These are phyloP conservation scores for Przewalskia tangutica DNA, from an alignment of 257 asterid genomes.

Conservation along the genomic window DNA sequence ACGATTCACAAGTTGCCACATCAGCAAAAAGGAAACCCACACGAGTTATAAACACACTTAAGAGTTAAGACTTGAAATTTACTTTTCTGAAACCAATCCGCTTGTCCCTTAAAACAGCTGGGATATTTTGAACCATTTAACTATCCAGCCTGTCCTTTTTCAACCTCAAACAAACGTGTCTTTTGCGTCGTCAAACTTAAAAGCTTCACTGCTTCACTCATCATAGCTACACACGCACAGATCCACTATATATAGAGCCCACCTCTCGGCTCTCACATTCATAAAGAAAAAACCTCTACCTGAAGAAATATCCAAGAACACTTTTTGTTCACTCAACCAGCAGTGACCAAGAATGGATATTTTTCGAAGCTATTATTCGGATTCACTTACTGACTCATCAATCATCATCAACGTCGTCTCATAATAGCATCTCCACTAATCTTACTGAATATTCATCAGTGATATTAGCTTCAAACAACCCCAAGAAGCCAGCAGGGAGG, in stretches of 20 bases:
- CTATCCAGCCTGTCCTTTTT: not conserved
- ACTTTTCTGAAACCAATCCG: too few relatives aligned
- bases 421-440: too few relatives aligned
- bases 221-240: too few relatives aligned
- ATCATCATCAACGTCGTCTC: too few relatives aligned
- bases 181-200: not conserved
- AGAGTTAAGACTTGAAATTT: not conserved
- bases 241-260: not conserved
- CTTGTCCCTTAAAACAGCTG: too few relatives aligned
- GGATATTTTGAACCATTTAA: too few relatives aligned
- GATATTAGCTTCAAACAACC: conserved; percentile 47
- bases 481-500: conserved; percentile 54
- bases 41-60: not conserved
- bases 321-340: too few relatives aligned
- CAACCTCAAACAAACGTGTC: not conserved
- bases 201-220: not conserved
- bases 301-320: not conserved
- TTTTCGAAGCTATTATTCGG: not conserved
- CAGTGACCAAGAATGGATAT: not conserved
- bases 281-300: not conserved
- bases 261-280: not conserved
- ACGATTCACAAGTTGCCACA: not conserved
- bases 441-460: conserved; percentile 12
- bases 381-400: not conserved
- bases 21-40: not conserved